Evolutionary conservation across 768 basidiomycete species (phyloP), one percentile per base, ranked within the genome.

Genomic region (Amanita jacksonii): DNA sequence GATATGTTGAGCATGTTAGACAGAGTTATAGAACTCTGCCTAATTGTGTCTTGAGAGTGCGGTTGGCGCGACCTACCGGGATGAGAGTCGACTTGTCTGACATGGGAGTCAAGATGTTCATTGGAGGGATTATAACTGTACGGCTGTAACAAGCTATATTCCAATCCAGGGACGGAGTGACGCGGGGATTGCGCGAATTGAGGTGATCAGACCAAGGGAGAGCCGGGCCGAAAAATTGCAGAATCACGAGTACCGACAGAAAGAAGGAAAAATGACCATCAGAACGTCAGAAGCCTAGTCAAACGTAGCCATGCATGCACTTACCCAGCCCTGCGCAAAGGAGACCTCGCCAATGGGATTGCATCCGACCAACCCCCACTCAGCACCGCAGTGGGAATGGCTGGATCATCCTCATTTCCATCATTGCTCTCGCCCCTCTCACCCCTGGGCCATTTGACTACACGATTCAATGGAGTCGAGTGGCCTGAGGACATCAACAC

Each of bases 31-130:
- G 85, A 86, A 49, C 64, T 70, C 25, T 74, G 66, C 13, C 85
- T 76, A 48, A 87, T 88, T 22, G 70, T 67, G 50, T 72, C 72
- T 49, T 77, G 78, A 1, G 77, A 76, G 52, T 78, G 82, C 7
- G 73, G 27, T 12, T 28, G 27, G 27, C 7, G 27, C 27, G 12
- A 6, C 27, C 65, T 45, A 52, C 42, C 8, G 50, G 49, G 38
- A 28, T 30, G 7, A 43, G 47, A 36, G 30, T 40, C 27, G 41
- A n/a, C n/a, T n/a, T n/a, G n/a, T n/a, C n/a, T n/a, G n/a, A 47
- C 41, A 45, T 56, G 41, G 39, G 40, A 43, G 19, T 42, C 51
- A 12, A 49, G 61, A 49, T 42, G 54, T 38, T 42, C 54, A 55
- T 32, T 61, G 56, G 54, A 60, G 48, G 57, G 57, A 55, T 65